phyloP scores from a whole-genome alignment of 2,329 filamentous ascomycete species.

The Tolypocladium nubicola region DNA sequence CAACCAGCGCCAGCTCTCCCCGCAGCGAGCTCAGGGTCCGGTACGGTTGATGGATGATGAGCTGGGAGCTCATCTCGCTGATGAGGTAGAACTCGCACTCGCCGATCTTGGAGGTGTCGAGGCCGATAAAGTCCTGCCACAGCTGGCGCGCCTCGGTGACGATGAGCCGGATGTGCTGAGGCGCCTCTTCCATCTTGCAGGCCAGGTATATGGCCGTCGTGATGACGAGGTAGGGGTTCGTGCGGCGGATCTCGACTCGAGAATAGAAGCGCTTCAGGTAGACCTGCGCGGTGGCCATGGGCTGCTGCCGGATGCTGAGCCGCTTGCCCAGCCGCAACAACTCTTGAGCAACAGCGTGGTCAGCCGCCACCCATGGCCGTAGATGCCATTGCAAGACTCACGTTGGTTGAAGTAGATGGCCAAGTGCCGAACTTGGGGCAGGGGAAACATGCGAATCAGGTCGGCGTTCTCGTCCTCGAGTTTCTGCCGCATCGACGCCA shows the following conservation, averaged over 20 bases:
- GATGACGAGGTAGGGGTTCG: conserved; percentile 86
- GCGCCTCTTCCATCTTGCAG: conserved; percentile 96
- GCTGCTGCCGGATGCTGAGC: conserved; percentile 78
- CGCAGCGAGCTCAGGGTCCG: conserved; percentile 66
- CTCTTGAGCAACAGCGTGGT: conserved; percentile 38
- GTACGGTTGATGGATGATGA: conserved; percentile 88
- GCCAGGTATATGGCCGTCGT: conserved; percentile 92
- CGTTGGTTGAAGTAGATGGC: conserved; percentile 90
- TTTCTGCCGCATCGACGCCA: conserved; percentile 63
- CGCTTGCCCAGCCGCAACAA: conserved; percentile 75
- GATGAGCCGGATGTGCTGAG: conserved; percentile 89
- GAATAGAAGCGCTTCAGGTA: conserved; percentile 93
- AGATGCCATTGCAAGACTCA: conserved; percentile 28
- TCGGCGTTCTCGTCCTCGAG: conserved; percentile 68
- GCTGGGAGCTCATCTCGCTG: conserved; percentile 78
- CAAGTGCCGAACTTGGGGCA: conserved; percentile 72
- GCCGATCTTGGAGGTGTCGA: conserved; percentile 74
- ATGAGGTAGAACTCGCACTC: conserved; percentile 93
- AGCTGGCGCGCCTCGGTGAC: conserved; percentile 75
- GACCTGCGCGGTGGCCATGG: conserved; percentile 84
- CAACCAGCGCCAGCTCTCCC: conserved; percentile 56
- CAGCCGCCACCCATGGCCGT: not conserved
- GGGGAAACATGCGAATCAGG: conserved; percentile 65
- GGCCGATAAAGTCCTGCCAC: conserved; percentile 69
- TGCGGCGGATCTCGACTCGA: conserved; percentile 80